phyloP scores from a whole-genome alignment of 768 basidiomycete genomes.

The Suillus variegatus region DNA sequence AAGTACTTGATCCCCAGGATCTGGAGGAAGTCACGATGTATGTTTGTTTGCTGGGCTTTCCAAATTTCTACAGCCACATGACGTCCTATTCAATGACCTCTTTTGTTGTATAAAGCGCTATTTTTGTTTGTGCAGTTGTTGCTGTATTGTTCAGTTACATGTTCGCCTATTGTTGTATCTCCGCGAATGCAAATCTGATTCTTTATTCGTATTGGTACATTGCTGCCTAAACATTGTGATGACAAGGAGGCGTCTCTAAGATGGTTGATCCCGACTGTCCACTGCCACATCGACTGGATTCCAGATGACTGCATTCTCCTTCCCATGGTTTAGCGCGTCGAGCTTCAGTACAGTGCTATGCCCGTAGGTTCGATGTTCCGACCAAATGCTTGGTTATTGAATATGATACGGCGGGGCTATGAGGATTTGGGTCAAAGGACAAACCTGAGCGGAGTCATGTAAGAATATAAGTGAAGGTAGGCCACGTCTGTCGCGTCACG shows the following conservation, averaged over 20 bases:
- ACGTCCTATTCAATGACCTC: not conserved
- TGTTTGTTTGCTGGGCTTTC: not conserved
- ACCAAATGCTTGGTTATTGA: conserved; percentile 47
- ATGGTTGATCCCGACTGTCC: not conserved
- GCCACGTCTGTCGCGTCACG: not conserved
- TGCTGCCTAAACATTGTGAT: not conserved
- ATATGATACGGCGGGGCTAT: conserved; percentile 40
- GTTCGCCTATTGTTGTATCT: not conserved
- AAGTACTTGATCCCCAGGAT: not conserved
- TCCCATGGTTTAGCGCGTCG: conserved; percentile 45
- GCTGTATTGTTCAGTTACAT: not conserved
- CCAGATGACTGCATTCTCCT: conserved; percentile 47
- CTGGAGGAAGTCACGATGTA: not conserved
- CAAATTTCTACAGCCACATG: not conserved
- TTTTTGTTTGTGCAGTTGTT: not conserved
- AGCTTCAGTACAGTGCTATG: conserved; percentile 36
- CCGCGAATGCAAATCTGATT: not conserved
- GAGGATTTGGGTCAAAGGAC: conserved; percentile 51
- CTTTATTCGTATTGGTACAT: not conserved
- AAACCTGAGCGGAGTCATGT: conserved; percentile 30
- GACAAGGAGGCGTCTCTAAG: not conserved
- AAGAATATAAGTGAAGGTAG: not conserved
- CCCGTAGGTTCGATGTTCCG: conserved; percentile 45
- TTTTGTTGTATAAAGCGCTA: not conserved
- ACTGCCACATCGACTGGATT: conserved; percentile 39